Evolutionary conservation across 371 early-diverging fungal genomes (phyloP), one percentile per base, ranked within the genome.

Genomic region (Edhazardia aedis): DNA sequence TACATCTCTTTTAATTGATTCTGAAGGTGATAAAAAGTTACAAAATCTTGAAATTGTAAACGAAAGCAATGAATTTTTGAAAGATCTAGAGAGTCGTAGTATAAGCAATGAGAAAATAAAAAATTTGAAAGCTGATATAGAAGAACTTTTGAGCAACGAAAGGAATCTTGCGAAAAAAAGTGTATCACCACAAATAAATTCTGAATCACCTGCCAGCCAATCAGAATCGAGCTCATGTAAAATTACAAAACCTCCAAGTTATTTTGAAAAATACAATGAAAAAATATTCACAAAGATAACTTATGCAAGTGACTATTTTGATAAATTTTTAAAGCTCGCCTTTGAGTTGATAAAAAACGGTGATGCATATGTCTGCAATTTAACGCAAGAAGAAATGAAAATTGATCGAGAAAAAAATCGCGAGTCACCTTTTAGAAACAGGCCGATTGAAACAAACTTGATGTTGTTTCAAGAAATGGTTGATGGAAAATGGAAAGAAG

Each of bases 341-440:
- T 73, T 86, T 47, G 78, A 83, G 53, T 75, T 91, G 51, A 87
- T 88, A 61, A 80, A 80, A 67, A 74, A 78, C 46, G 94, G 84
- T 46, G 80, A 85, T 68, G 96, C 91, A 7, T 98, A 92, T 64
- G 82, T 88, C 16, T 93, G 95, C 76, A 86, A 88, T 70, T 86
- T 88, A 69, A 84, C 88, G 1, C 81, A 78, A 47, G 88, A 88
- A 50, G 82, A 94, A 65, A 88, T 94, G 56, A 76, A 84, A 56
- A 79, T 77, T 45, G 78, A 80, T 59, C 80, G 91, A 64, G 92
- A 90, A 46, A 86, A 18, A 9, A 12, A 18, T 42, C n/a, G 7
- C 7, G 33, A 18, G 7, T 46, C 46, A 24, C 77, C 74, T 1
- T 94, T 88, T 74, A 79, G 98, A 52, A 79, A 82, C 59, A 78